Evolutionary conservation across 345 rosid genomes (phyloP).

Genomic region (Hibiscus syriacus): DNA sequence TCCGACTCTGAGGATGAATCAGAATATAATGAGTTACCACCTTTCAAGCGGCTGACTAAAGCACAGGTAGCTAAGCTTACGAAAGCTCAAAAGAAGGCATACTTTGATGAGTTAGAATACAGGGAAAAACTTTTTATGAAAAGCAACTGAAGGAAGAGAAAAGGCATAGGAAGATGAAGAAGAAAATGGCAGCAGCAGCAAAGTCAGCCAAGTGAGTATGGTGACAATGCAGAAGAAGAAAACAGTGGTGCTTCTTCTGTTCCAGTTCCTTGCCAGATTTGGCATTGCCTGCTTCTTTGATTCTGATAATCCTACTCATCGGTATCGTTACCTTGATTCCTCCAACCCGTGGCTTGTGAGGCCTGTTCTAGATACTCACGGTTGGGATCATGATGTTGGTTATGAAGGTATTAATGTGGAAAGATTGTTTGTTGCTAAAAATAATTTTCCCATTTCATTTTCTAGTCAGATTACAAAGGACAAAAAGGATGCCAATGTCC

Average conservation of each 20-base stretch:
- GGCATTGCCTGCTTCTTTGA: conserved; percentile 86
- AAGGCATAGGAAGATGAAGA: conserved; percentile 58
- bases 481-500: conserved; percentile 86
- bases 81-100: conserved; percentile 76
- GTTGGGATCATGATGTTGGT: conserved; percentile 99
- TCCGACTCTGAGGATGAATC: conserved; percentile 84
- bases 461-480: conserved; percentile 87
- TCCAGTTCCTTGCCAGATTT: conserved; percentile 94
- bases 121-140: conserved; percentile 85
- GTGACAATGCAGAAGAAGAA: conserved; percentile 69
- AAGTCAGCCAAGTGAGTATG: conserved; percentile 40
- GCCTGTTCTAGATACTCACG: conserved; percentile 94
- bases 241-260: conserved; percentile 68
- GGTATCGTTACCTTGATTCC: conserved; percentile 81
- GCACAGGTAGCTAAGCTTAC: conserved; percentile 66
- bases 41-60: conserved; percentile 70
- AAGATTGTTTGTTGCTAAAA: conserved; percentile 68
- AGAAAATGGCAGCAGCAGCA: conserved; percentile 60
- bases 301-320: conserved; percentile 93
- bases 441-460: conserved; percentile 65
- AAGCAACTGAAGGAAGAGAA: conserved; percentile 88
- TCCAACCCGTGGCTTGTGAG: conserved; percentile 89
- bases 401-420: conserved; percentile 91
- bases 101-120: conserved; percentile 79
- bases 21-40: conserved; percentile 79